phyloP scores from a whole-genome alignment of 176 grass and related monocot genomes.

The Musa troglodytarum region DNA sequence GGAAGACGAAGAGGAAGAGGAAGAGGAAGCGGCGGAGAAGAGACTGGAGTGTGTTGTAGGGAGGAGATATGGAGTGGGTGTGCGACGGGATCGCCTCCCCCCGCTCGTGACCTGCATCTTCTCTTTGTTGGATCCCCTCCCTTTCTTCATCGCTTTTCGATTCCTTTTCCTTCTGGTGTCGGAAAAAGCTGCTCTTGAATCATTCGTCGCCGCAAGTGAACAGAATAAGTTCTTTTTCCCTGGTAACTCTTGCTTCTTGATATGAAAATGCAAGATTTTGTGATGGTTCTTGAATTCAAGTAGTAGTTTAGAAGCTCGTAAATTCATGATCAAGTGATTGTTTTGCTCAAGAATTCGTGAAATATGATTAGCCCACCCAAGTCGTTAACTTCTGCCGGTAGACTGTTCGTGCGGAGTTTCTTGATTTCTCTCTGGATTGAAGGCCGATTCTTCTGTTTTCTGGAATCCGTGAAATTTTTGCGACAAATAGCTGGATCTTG shows the following conservation, averaged over 20 bases:
- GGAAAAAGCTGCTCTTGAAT: constrained; percentile 1
- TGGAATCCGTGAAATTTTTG: too few species aligned
- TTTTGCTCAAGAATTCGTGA: background rate
- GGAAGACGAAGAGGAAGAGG: too few species aligned
- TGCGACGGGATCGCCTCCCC: too few species aligned
- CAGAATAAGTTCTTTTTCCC: background rate
- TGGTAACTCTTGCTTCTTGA: background rate
- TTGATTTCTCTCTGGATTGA: background rate
- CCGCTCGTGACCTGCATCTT: too few species aligned
- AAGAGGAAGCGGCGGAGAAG: too few species aligned
- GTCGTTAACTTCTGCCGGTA: background rate
- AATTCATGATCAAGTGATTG: background rate
- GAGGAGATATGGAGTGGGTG: too few species aligned
- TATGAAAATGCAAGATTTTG: background rate
- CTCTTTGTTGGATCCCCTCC: background rate
- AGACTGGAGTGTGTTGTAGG: too few species aligned
- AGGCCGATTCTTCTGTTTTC: too few species aligned
- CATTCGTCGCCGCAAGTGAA: background rate
- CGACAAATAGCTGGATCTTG: background rate
- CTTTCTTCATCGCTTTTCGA: background rate
- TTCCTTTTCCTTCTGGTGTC: background rate
- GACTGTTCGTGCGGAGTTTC: background rate
- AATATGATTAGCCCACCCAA: background rate
- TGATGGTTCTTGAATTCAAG: background rate
- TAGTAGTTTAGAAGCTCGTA: background rate